phyloP scores from a whole-genome alignment of 768 basidiomycete species.

The Hemileccinum rubropunctum region DNA sequence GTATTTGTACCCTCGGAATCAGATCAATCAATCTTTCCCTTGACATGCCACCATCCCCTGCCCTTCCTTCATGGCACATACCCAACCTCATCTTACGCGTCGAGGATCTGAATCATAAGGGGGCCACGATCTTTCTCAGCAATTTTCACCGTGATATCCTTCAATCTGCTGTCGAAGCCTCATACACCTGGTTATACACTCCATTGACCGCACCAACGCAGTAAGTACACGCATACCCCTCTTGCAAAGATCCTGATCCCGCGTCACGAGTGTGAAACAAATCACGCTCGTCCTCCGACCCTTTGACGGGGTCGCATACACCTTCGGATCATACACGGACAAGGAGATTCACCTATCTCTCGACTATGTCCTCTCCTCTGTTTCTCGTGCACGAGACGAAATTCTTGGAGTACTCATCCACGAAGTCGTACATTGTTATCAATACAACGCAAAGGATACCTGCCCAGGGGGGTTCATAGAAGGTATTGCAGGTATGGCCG shows the following conservation, averaged over 20 bases:
- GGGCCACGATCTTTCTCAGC: conserved; percentile 53
- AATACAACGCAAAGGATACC: conserved; percentile 58
- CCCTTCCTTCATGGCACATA: conserved; percentile 45
- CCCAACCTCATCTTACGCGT: conserved; percentile 55
- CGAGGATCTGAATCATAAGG: conserved; percentile 59
- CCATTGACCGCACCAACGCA: conserved; percentile 44
- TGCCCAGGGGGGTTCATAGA: conserved; percentile 74
- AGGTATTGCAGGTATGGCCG: conserved; percentile 67
- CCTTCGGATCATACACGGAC: conserved; percentile 49
- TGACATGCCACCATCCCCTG: conserved; percentile 22
- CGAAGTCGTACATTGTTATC: conserved; percentile 79
- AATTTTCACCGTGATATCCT: conserved; percentile 43
- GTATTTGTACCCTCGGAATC: conserved; percentile 4
- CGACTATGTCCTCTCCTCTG: conserved; percentile 51
- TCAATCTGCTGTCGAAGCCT: conserved; percentile 37
- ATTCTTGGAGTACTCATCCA: conserved; percentile 69
- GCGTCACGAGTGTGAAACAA: conserved; percentile 42
- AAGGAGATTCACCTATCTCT: conserved; percentile 79
- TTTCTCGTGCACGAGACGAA: conserved; percentile 50
- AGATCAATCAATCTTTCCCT: neutral
- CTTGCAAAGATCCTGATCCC: conserved; percentile 7
- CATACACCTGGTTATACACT: conserved; percentile 43
- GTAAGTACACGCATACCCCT: conserved; percentile 33
- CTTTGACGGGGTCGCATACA: conserved; percentile 72
- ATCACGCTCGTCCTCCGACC: conserved; percentile 59